Conservation (phyloP, 1,284 basidiomycete species). For the Sporisorium sorghi region DNA sequence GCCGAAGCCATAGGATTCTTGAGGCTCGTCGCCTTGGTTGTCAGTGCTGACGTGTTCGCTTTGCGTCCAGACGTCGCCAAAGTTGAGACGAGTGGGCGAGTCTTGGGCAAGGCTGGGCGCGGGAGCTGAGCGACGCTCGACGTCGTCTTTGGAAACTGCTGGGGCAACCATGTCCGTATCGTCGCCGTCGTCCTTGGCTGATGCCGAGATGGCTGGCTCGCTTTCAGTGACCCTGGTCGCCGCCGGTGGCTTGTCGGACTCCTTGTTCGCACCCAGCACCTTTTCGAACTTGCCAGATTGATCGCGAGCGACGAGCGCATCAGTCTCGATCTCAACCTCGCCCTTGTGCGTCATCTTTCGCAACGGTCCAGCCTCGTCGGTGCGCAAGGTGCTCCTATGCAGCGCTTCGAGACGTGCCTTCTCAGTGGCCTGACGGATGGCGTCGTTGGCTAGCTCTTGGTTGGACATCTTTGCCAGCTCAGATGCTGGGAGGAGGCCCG, state of each 20-base stretch:
- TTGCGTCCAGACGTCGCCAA: slow-evolving; percentile 34
- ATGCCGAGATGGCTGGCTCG: slow-evolving; percentile 20
- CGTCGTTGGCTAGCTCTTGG: slow-evolving; percentile 67
- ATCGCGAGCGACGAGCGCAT: slow-evolving; percentile 30
- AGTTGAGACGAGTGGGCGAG: slow-evolving; percentile 31
- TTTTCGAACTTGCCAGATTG: slow-evolving; percentile 30
- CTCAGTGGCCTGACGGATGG: slow-evolving; percentile 61
- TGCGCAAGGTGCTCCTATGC: slow-evolving; percentile 56
- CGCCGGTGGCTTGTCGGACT: neutral
- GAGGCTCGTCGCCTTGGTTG: slow-evolving; percentile 8
- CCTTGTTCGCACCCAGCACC: neutral
- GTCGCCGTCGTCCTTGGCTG: neutral
- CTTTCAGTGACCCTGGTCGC: slow-evolving; percentile 30
- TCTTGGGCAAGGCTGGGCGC: slow-evolving; percentile 10
- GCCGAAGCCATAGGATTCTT: slow-evolving; percentile 36
- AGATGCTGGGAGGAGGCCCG: slow-evolving; percentile 52
- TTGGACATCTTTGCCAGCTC: slow-evolving; percentile 60
- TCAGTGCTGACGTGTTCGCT: slow-evolving; percentile 6
- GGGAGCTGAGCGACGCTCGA: slow-evolving; percentile 28
- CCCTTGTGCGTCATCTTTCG: slow-evolving; percentile 70
- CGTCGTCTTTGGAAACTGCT: neutral
- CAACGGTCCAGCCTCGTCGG: slow-evolving; percentile 55
- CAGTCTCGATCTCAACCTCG: slow-evolving; percentile 67
- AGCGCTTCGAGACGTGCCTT: slow-evolving; percentile 61
- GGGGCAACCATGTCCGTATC: neutral